A percentile compares a stretch with the other conserved stretches of the same genome.
These are phyloP conservation scores for Lepiota subincarnata DNA, from an alignment of 768 basidiomycete genomes.

Conservation along the genomic window DNA sequence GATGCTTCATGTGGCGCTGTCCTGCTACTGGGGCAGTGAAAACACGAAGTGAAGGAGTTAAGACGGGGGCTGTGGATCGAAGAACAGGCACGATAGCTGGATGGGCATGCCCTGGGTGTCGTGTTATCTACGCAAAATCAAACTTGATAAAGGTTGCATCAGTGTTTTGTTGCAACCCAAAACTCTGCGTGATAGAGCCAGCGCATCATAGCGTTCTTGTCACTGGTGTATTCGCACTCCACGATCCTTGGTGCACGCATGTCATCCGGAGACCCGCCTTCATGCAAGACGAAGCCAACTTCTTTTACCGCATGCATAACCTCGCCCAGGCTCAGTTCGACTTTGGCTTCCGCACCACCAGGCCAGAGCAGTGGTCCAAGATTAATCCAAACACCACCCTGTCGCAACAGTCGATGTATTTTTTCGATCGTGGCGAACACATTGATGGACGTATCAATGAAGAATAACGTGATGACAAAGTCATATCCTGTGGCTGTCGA, in stretches of 20 bases:
- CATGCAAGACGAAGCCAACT: constrained; percentile 49
- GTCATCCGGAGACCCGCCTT: constrained; percentile 21
- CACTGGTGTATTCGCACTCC: constrained; percentile 64
- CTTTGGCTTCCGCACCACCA: constrained; percentile 45
- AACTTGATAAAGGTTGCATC: neutral
- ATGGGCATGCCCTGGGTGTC: too few relatives aligned
- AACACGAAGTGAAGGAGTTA: too few relatives aligned
- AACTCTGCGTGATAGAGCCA: constrained; percentile 68
- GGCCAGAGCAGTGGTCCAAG: constrained; percentile 67
- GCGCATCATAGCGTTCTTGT: constrained; percentile 62
- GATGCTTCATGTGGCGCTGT: neutral
- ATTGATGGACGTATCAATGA: constrained; percentile 60
- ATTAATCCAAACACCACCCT: constrained; percentile 70
- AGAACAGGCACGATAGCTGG: too few relatives aligned
- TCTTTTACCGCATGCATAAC: constrained; percentile 45
- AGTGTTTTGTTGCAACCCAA: constrained; percentile 51
- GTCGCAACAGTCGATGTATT: constrained; percentile 51
- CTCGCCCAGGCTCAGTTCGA: constrained; percentile 65
- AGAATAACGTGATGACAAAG: constrained; percentile 61
- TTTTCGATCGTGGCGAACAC: constrained; percentile 50
- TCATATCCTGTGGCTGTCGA: constrained; percentile 39
- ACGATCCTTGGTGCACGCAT: constrained; percentile 35
- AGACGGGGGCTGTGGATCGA: too few relatives aligned
- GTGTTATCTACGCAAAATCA: too few relatives aligned
- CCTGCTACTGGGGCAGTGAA: too few relatives aligned